Conservation (phyloP, 768 basidiomycete genomes). For the Auricularia auricula-judae region DNA sequence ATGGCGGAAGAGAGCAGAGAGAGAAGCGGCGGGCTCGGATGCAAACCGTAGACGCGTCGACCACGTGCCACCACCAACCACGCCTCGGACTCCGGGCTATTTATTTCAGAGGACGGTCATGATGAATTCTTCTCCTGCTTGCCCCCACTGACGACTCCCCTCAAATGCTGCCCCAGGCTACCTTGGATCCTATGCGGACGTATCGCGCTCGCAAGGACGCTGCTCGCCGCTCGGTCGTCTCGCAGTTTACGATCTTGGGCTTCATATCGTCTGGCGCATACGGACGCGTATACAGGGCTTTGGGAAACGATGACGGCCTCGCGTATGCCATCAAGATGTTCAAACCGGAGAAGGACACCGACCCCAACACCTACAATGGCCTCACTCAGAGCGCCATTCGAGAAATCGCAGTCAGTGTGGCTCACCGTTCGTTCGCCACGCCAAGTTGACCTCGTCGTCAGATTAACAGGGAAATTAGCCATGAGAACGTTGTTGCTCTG, state of each 20-base stretch:
- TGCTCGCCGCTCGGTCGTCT: slow-evolving; percentile 52
- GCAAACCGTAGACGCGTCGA: too few species aligned
- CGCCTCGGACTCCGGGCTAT: too few species aligned
- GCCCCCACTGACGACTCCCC: not conserved
- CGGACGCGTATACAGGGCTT: slow-evolving; percentile 96
- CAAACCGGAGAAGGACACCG: slow-evolving; percentile 99
- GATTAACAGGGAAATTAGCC: slow-evolving; percentile 82
- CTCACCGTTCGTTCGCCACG: too few species aligned
- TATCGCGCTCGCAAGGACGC: slow-evolving; percentile 75
- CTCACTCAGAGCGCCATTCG: slow-evolving; percentile 96
- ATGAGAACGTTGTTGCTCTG: slow-evolving; percentile 85
- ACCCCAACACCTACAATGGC: slow-evolving; percentile 89
- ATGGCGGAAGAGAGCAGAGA: too few species aligned
- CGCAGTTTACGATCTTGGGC: slow-evolving; percentile 85
- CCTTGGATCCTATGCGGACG: slow-evolving; percentile 65
- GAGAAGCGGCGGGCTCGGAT: too few species aligned
- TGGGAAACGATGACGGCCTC: slow-evolving; percentile 53
- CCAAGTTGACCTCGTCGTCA: slow-evolving; percentile 17
- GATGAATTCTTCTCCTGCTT: too few species aligned
- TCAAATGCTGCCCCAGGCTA: not conserved
- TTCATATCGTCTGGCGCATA: slow-evolving; percentile 99
- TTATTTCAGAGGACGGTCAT: too few species aligned
- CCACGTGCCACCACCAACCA: too few species aligned
- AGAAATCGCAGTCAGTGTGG: slow-evolving; percentile 69
- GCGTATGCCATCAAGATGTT: slow-evolving; percentile 98